Percentiles rank a stretch among this genome's conserved stretches.
Evolutionary conservation across 371 early-diverging fungal genomes (phyloP).

Genomic region (Mucor mucedo): DNA sequence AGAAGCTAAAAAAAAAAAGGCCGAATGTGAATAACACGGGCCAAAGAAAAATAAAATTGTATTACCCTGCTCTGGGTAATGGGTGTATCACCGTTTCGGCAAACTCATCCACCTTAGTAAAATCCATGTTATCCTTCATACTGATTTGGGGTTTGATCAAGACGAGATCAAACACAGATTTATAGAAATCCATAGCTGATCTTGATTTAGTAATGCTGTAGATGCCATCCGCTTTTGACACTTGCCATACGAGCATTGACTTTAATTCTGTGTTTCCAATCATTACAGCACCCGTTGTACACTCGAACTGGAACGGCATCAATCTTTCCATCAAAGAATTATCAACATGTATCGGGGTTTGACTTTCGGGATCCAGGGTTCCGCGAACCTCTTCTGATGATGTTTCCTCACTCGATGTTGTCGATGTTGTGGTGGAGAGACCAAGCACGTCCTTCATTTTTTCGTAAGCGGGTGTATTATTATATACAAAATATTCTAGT

Average conservation of each 20-base stretch:
- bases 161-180: conserved; percentile 57
- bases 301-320: conserved; percentile 76
- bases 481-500: conserved; percentile 85
- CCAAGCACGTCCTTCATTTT: conserved; percentile 63
- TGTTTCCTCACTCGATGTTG: neutral
- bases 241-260: conserved; percentile 65
- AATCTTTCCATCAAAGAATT: conserved; percentile 60
- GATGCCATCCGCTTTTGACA: conserved; percentile 65
- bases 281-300: conserved; percentile 72
- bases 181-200: conserved; percentile 65
- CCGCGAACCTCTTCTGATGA: conserved; percentile 7
- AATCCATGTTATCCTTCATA: conserved; percentile 73
- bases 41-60: neutral
- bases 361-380: conserved; percentile 41
- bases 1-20: conserved; percentile 2
- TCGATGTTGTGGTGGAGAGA: conserved; percentile 15
- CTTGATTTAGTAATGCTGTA: conserved; percentile 64
- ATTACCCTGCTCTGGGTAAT: conserved; percentile 1
- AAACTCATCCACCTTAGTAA: conserved; percentile 25
- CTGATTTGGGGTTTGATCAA: conserved; percentile 63
- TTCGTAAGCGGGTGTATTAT: conserved; percentile 78
- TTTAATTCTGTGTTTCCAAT: conserved; percentile 79
- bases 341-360: conserved; percentile 19
- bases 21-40: neutral
- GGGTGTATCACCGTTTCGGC: conserved; percentile 3